These are phyloP conservation scores for Dysphania ambrosioides DNA, from an alignment of 148 eudicot genomes.

Conservation along the genomic window DNA sequence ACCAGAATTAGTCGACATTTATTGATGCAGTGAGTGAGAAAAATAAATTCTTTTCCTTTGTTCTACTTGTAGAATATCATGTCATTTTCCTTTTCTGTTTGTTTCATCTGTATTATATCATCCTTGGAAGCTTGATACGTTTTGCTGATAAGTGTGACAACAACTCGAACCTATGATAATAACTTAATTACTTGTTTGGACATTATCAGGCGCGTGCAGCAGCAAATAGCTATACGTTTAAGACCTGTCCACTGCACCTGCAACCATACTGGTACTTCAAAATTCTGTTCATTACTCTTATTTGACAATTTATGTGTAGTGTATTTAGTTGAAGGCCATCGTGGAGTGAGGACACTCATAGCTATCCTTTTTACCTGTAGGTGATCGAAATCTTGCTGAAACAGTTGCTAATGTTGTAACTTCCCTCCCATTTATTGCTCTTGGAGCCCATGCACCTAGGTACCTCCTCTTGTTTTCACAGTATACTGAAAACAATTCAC, in stretches of 20 bases:
- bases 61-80: not conserved
- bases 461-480: slow-evolving; percentile 6
- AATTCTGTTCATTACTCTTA: slow-evolving; percentile 1
- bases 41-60: not conserved
- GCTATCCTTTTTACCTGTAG: slow-evolving; percentile 32
- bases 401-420: slow-evolving; percentile 83
- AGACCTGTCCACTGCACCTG: slow-evolving; percentile 74
- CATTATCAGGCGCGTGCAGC: slow-evolving; percentile 60
- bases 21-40: slow-evolving; percentile 54
- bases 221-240: slow-evolving; percentile 72
- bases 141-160: not conserved
- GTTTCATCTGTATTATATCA: not conserved
- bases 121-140: not conserved
- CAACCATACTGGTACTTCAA: slow-evolving; percentile 46
- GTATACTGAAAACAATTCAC: not conserved
- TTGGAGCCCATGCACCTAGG: slow-evolving; percentile 92
- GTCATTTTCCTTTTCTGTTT: not conserved
- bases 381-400: slow-evolving; percentile 69
- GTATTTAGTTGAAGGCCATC: not conserved
- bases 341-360: not conserved
- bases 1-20: slow-evolving; percentile 33
- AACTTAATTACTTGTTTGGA: slow-evolving; percentile 16
- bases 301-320: not conserved
- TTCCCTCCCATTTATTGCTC: slow-evolving; percentile 90
- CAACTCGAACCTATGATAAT: slow-evolving; percentile 6